Conservation (phyloP, 352 stramenopile species). For the Pythium volutum region DNA sequence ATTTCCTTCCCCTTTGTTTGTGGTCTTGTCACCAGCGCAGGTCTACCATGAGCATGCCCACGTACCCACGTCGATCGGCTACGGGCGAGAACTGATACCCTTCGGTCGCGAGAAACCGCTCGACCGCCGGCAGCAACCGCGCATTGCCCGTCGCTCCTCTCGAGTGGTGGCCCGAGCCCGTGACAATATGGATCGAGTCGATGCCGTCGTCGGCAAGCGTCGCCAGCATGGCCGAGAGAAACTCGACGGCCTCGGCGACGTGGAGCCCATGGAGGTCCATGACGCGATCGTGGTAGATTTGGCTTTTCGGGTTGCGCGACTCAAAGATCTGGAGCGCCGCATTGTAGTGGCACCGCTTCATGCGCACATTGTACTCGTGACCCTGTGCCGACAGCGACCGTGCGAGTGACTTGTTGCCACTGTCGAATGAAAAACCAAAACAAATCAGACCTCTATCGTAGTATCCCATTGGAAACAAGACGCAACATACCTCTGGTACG, state of each 20-base stretch:
- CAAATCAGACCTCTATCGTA: neutral
- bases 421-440: conserved; percentile 20
- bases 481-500: conserved; percentile 62
- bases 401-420: conserved; percentile 70
- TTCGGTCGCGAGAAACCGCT: conserved; percentile 73
- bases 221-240: conserved; percentile 70
- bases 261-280: conserved; percentile 85
- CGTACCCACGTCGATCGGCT: conserved; percentile 65
- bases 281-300: conserved; percentile 73
- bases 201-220: conserved; percentile 67
- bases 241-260: conserved; percentile 75
- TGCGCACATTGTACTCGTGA: conserved; percentile 79
- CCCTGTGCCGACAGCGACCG: conserved; percentile 72
- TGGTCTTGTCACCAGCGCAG: conserved; percentile 51
- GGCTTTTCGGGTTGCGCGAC: conserved; percentile 64
- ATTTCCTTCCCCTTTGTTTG: conserved; percentile 8
- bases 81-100: conserved; percentile 75
- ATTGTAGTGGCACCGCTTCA: conserved; percentile 80
- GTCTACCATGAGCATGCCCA: conserved; percentile 84
- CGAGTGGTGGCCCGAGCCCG: conserved; percentile 81
- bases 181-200: conserved; percentile 77
- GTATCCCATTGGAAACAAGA: neutral
- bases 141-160: conserved; percentile 62
- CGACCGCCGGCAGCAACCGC: conserved; percentile 68
- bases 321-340: conserved; percentile 80